phyloP scores from a whole-genome alignment of 1,284 basidiomycete genomes.

The Cutaneotrichosporon mucoides region DNA sequence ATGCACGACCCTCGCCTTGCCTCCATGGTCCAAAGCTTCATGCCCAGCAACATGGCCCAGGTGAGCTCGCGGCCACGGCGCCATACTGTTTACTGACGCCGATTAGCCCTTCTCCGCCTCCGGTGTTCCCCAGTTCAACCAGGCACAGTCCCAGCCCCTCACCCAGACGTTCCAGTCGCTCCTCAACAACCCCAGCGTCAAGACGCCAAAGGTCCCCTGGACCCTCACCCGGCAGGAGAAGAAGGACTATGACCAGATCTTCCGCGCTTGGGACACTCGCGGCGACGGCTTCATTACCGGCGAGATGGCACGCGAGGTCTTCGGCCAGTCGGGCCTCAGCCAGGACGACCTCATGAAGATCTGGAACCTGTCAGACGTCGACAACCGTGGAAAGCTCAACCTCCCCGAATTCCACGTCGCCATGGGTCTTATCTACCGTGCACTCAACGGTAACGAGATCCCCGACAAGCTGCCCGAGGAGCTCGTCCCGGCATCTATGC shows the following conservation, averaged over 20 bases:
- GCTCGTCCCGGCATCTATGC: conserved; percentile 85
- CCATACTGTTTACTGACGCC: conserved; percentile 1
- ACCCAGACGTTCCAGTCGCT: conserved; percentile 54
- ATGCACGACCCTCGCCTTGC: conserved; percentile 69
- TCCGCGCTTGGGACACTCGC: conserved; percentile 87
- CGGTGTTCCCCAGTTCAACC: conserved; percentile 58
- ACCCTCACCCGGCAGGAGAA: conserved; percentile 83
- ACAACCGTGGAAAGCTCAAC: conserved; percentile 90
- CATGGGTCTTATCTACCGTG: conserved; percentile 96
- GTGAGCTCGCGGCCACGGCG: conserved; percentile 25
- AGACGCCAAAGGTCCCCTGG: conserved; percentile 80
- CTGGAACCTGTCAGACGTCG: conserved; percentile 85
- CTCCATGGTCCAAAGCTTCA: conserved; percentile 81
- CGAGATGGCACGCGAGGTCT: conserved; percentile 82
- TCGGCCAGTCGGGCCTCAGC: conserved; percentile 85
- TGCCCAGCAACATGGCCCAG: conserved; percentile 56
- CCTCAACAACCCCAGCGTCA: conserved; percentile 62
- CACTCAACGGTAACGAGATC: conserved; percentile 85
- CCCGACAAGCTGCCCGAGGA: conserved; percentile 83
- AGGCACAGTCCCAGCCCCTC: conserved; percentile 49
- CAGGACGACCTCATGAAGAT: conserved; percentile 90
- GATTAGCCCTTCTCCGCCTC: conserved; percentile 37
- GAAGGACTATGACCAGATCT: conserved; percentile 95
- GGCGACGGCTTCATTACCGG: conserved; percentile 78
- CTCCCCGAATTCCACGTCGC: conserved; percentile 97